Percentiles rank a stretch among this genome's conserved stretches.
Conservation (phyloP, 2,329 filamentous ascomycete species). For the Aspergillus vadensis region DNA sequence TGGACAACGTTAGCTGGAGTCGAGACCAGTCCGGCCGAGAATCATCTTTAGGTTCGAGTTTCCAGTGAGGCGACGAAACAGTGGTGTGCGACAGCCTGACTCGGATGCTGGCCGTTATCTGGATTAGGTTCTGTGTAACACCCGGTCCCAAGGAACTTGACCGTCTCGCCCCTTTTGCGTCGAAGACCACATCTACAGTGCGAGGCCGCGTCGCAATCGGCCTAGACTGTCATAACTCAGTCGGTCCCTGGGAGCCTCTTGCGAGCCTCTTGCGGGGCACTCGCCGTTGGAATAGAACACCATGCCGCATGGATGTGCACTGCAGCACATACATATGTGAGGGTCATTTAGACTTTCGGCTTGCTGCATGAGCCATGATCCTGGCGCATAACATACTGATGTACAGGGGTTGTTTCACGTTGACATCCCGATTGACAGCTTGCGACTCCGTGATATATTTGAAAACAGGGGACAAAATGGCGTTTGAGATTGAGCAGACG, state of each 20-base stretch:
- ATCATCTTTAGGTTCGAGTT: not conserved
- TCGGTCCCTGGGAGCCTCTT: not conserved
- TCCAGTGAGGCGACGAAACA: not conserved
- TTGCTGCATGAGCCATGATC: constrained; percentile 16
- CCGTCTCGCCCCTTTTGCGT: not conserved
- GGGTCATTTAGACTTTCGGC: constrained; percentile 15
- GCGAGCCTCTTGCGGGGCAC: not conserved
- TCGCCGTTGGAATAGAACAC: not conserved
- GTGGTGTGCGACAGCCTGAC: not conserved
- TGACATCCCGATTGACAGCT: not conserved
- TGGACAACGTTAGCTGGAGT: not conserved
- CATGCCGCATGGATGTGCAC: not conserved
- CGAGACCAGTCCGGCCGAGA: not conserved
- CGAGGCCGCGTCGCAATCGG: not conserved
- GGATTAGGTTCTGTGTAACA: constrained; percentile 2
- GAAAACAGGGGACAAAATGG: constrained; percentile 1
- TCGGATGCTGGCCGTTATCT: not conserved
- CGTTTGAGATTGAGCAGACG: not conserved
- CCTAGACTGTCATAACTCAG: not conserved
- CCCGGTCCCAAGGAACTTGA: not conserved
- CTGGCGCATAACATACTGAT: constrained; percentile 9
- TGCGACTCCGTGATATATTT: not conserved
- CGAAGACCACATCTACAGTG: not conserved
- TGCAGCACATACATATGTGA: constrained; percentile 1
- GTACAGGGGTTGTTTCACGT: constrained; percentile 6